Percentiles rank a stretch among this genome's conserved stretches.
phyloP scores from a whole-genome alignment of 2,329 filamentous ascomycete species.

The Fusarium albidum region DNA sequence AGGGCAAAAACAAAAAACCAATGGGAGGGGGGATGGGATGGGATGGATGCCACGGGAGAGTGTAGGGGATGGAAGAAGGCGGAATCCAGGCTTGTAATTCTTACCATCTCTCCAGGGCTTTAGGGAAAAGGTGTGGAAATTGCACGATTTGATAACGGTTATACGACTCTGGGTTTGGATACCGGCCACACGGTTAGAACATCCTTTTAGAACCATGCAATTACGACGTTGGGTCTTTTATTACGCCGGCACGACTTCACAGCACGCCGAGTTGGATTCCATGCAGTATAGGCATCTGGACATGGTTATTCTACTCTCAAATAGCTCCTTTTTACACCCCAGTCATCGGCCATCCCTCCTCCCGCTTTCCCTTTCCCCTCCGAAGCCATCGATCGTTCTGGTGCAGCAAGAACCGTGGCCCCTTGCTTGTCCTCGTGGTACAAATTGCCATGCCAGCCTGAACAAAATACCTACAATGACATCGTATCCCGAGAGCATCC shows the following conservation, averaged over 20 bases:
- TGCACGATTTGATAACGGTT: conserved; percentile 39
- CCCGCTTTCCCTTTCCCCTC: conserved; percentile 16
- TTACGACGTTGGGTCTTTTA: conserved; percentile 22
- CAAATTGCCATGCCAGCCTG: conserved; percentile 21
- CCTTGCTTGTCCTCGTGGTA: conserved; percentile 17
- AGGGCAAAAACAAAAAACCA: conserved; percentile 38
- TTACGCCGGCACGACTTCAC: conserved; percentile 13
- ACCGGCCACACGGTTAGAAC: conserved; percentile 20
- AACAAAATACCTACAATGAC: conserved; percentile 29
- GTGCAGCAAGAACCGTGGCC: conserved; percentile 18
- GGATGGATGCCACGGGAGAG: conserved; percentile 16
- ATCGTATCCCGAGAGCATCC: conserved; percentile 20
- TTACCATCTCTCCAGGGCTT: conserved; percentile 43
- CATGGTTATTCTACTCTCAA: conserved; percentile 34
- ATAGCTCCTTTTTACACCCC: conserved; percentile 9
- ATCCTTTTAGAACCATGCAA: conserved; percentile 35
- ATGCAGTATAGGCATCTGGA: conserved; percentile 29
- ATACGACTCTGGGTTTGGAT: conserved; percentile 26
- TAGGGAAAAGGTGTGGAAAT: conserved; percentile 39
- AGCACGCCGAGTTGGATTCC: conserved; percentile 19
- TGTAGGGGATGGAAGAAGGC: conserved; percentile 32
- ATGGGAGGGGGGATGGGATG: conserved; percentile 20
- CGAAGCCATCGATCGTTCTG: conserved; percentile 17
- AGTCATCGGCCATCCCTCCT: conserved; percentile 12
- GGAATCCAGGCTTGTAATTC: conserved; percentile 43